Percentiles rank a stretch among this genome's conserved stretches.
Evolutionary conservation across 345 rosid species (phyloP).

Genomic region (Syzygium aqueum): DNA sequence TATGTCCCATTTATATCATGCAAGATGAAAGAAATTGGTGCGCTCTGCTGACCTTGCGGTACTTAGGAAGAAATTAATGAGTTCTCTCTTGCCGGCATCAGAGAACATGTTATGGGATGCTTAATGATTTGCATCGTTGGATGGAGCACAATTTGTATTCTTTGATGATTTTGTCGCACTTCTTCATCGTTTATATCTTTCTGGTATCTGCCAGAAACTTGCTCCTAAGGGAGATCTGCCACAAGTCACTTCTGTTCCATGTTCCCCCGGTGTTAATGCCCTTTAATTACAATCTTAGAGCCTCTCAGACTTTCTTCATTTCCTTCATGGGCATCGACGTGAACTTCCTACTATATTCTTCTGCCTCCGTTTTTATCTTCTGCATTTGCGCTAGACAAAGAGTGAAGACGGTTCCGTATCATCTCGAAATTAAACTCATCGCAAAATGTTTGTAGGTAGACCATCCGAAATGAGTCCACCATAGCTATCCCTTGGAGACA

Average conservation of each 20-base stretch:
- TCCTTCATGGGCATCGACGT: no score
- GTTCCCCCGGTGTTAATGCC: background rate
- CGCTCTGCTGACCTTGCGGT: background rate
- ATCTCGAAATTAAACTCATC: no score
- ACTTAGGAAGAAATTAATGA: background rate
- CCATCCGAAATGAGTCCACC: no score
- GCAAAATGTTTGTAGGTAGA: no score
- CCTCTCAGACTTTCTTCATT: background rate
- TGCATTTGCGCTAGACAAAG: no score
- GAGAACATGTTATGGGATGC: background rate
- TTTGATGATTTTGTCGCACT: background rate
- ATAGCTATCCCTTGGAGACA: no score
- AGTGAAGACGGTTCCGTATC: no score
- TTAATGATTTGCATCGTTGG: background rate
- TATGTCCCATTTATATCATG: background rate
- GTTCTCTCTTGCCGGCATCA: background rate
- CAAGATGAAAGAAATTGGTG: no score
- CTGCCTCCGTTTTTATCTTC: no score
- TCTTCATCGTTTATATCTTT: background rate
- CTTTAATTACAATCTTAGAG: background rate
- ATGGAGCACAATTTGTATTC: background rate
- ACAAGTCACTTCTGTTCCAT: background rate
- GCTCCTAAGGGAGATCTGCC: background rate
- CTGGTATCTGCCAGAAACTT: background rate
- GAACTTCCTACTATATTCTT: no score